Evolutionary conservation across 1,139 yeast species (phyloP).

Genomic region (Hanseniaspora uvarum): DNA sequence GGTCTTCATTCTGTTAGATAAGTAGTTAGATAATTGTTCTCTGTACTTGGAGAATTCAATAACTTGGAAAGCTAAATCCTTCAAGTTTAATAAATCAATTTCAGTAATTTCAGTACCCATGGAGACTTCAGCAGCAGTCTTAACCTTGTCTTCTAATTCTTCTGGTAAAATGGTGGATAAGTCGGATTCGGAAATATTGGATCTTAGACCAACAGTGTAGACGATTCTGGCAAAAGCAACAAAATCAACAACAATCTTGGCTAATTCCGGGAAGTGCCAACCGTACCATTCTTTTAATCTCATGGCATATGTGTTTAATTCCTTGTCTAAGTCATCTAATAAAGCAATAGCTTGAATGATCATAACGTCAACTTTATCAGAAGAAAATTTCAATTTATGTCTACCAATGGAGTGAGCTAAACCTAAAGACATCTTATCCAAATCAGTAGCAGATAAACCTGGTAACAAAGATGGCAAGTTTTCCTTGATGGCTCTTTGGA

Average conservation of each 20-base stretch:
- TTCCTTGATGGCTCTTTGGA: constrained; percentile 90
- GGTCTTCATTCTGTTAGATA: constrained; percentile 90
- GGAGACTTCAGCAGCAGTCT: constrained; percentile 92
- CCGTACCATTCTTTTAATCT: constrained; percentile 99
- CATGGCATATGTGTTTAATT: constrained; percentile 95
- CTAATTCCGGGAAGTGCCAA: constrained; percentile 99
- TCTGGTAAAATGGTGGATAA: constrained; percentile 87
- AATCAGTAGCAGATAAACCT: constrained; percentile 74
- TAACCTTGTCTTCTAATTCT: constrained; percentile 71
- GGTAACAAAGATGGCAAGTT: constrained; percentile 88
- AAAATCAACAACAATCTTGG: constrained; percentile 90
- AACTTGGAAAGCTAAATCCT: constrained; percentile 85
- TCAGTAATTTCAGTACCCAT: constrained; percentile 98
- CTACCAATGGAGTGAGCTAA: constrained; percentile 96
- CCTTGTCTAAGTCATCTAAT: constrained; percentile 93
- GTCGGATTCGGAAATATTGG: constrained; percentile 83
- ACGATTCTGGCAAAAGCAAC: constrained; percentile 90
- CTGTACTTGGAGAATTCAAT: constrained; percentile 92
- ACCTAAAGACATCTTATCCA: constrained; percentile 92
- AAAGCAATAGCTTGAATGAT: constrained; percentile 97
- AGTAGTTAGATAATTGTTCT: constrained; percentile 78
- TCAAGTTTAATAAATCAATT: constrained; percentile 73
- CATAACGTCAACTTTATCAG: constrained; percentile 97
- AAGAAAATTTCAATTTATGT: constrained; percentile 91
- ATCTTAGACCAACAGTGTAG: constrained; percentile 86